Base-by-base conservation (phyloP, 116 monocot genomes). In the Zostera marina region DNA sequence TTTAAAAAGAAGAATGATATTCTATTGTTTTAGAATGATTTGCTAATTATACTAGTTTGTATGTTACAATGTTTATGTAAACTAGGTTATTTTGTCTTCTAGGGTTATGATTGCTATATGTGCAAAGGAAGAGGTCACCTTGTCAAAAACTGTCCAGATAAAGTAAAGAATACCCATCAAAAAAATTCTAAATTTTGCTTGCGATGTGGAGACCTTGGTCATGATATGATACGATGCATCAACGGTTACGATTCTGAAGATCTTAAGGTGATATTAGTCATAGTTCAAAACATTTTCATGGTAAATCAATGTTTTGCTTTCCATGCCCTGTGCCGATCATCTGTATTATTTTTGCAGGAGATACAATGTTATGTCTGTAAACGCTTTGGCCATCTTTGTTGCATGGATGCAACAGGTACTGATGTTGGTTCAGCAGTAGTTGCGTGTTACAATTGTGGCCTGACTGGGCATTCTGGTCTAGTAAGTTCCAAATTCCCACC, bases 291-390 rank as follows among this genome's bases (percentile, higher is more conserved):
- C 5, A 5, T 32, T 3, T 32, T 14, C 15, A 39, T 41, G 25
- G 17, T 21, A 20, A 11, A 26, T 58, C 40, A 14, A 22, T 24
- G 12, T 42, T 39, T 24, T 23, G 13, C 13, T 24, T 42, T 23
- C 23, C 3, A 17, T 42, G 46, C n/a, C n/a, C n/a, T 52, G 10
- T 8, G 19, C 53, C 75, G n/a, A n/a, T 5, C 32, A 32, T 32
- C 32, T 32, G 32, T 32, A 32, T 32, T 76, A 8, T 16, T 44
- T 73, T 4, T 58, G 41, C 78, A 92, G 92, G 76, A 87, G 59
- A 87, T 83, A 69, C 77, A 83, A 71, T 92, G 87, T 64, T 92
- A 92, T 46, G 61, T 92, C 21, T 92, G 92, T 76, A 78, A 80
- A 22, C 55, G 53, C 2, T 63, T 78, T 54, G 92, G 92, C 11